These are phyloP conservation scores for Massarina eburnea DNA, from an alignment of 2,329 filamentous ascomycete species.

Conservation along the genomic window DNA sequence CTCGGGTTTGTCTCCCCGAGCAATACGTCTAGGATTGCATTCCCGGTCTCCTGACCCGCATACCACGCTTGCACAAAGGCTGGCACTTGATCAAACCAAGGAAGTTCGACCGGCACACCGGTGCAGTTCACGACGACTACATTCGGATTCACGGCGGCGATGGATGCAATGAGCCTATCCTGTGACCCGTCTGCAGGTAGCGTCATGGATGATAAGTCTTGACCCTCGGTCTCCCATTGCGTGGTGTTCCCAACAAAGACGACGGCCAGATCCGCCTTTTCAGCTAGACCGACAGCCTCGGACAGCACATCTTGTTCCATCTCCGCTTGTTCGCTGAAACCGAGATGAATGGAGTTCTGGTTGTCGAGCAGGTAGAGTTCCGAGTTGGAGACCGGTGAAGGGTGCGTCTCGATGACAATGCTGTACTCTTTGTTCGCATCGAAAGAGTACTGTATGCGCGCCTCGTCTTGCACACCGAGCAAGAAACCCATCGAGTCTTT, in stretches of 20 bases:
- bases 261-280: conserved; percentile 64
- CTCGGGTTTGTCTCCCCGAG: conserved; percentile 65
- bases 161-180: conserved; percentile 52
- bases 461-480: conserved; percentile 18
- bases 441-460: conserved; percentile 14
- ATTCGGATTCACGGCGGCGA: conserved; percentile 61
- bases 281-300: conserved; percentile 17
- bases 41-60: conserved; percentile 65
- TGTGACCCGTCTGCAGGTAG: conserved; percentile 57
- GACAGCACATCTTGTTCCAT: conserved; percentile 19
- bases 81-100: conserved; percentile 65
- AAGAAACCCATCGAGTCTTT: conserved; percentile 20
- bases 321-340: conserved; percentile 15
- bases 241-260: conserved; percentile 65
- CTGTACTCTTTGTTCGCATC: conserved; percentile 7
- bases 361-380: conserved; percentile 19
- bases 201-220: conserved; percentile 22
- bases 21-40: conserved; percentile 64
- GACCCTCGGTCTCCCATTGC: conserved; percentile 28
- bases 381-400: conserved; percentile 10
- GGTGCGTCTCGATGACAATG: conserved; percentile 15
- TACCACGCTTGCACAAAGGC: conserved; percentile 72
- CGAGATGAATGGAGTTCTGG: conserved; percentile 17
- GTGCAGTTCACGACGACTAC: conserved; percentile 67
- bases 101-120: conserved; percentile 69